These are phyloP conservation scores for Salvia rosmarinus DNA, from an alignment of 257 asterid genomes.

Conservation along the genomic window DNA sequence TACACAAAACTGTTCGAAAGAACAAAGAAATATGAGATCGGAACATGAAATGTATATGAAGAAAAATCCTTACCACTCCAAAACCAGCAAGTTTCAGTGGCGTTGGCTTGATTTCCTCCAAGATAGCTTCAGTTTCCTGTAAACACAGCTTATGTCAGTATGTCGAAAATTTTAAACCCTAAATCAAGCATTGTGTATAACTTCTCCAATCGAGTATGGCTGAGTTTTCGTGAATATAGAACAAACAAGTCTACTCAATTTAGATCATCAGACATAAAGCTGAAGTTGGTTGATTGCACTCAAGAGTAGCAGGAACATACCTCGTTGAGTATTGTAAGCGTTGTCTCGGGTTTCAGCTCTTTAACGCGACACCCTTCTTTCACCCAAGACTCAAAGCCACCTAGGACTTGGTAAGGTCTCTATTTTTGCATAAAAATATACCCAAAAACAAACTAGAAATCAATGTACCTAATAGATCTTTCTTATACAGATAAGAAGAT, in stretches of 20 bases:
- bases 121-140: constrained; percentile 90
- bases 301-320: constrained; percentile 34
- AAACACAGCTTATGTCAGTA: constrained; percentile 31
- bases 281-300: neutral
- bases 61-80: constrained; percentile 57
- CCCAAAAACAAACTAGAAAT: neutral
- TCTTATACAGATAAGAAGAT: constrained; percentile 14
- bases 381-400: constrained; percentile 90
- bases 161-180: neutral
- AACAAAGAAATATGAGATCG: neutral
- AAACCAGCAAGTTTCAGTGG: constrained; percentile 64
- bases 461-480: neutral
- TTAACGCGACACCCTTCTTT: constrained; percentile 71
- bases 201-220: neutral
- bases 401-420: constrained; percentile 77
- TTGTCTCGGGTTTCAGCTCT: constrained; percentile 81
- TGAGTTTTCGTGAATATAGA: neutral
- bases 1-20: too few species aligned
- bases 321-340: constrained; percentile 77
- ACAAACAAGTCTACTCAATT: neutral
- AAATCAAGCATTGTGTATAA: neutral
- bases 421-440: constrained; percentile 32
- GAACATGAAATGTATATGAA: neutral
- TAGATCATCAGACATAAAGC: neutral
- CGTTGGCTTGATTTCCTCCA: constrained; percentile 86